Conservation (phyloP, 2,329 filamentous ascomycete species). For the Curvularia verruculosa region DNA sequence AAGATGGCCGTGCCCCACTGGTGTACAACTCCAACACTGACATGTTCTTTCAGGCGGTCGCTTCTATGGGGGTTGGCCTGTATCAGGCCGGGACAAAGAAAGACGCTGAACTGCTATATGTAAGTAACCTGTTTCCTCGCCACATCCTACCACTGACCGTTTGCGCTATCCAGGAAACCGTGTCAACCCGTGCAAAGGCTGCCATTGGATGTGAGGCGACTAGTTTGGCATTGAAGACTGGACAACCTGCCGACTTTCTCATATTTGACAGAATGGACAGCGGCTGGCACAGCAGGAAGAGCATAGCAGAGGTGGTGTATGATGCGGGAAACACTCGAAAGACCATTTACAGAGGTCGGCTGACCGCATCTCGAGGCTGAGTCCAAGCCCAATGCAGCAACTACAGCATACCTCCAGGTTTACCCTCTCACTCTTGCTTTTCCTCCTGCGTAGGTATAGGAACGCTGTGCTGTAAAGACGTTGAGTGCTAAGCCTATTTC, state of each 20-base stretch:
- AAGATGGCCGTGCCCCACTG: constrained; percentile 26
- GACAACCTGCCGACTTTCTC: constrained; percentile 52
- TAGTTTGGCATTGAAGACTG: constrained; percentile 40
- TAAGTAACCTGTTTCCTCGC: constrained; percentile 41
- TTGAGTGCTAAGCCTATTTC: neutral
- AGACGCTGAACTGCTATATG: constrained; percentile 65
- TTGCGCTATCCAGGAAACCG: constrained; percentile 51
- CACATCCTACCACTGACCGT: constrained; percentile 20
- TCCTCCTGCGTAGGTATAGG: neutral
- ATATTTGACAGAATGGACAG: constrained; percentile 48
- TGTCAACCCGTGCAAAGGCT: constrained; percentile 53
- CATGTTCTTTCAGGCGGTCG: constrained; percentile 1
- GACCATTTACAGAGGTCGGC: constrained; percentile 38
- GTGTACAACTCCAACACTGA: neutral
- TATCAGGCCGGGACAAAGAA: constrained; percentile 69
- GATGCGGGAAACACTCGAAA: constrained; percentile 46
- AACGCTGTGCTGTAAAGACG: neutral
- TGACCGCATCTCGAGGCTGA: constrained; percentile 18
- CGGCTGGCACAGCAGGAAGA: constrained; percentile 52
- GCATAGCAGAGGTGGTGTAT: constrained; percentile 54
- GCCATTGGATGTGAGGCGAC: constrained; percentile 49
- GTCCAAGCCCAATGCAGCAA: neutral
- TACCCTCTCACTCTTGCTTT: neutral
- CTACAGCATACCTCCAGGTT: neutral
- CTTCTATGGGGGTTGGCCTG: constrained; percentile 63